Evolutionary conservation across 2,329 filamentous ascomycete genomes (phyloP), one percentile per base, ranked within the genome.

Genomic region (Neofusicoccum sp.): DNA sequence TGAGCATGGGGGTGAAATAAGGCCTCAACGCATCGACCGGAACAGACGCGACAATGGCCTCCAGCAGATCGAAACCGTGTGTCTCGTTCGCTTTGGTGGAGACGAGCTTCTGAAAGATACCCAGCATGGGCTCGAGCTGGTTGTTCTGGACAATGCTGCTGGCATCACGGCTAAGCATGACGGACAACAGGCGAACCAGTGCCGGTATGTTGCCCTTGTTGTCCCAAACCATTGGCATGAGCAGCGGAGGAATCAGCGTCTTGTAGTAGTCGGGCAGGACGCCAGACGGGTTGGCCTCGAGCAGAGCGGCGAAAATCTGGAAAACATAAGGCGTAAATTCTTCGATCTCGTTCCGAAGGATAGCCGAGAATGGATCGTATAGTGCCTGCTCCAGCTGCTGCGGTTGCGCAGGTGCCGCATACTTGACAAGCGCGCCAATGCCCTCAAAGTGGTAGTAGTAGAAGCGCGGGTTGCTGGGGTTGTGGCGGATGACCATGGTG

Each of bases 371-470:
- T 1, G 93, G 90, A 58, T 86, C 82, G 80, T 95, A 97, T 1
- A 99, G 82, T 61, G 87, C 86, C 63, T 87, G 83, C 71, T 97
- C 91, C 54, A 98, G 84, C 67, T 89, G 86, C 30, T 86, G 83
- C 8, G 90, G 86, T 65, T 90, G 85, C 3, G 82, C 81, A 63
- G 78, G 88, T 71, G 82, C 90, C 77, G 82, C 87, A 81, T 83
- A 91, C 72, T 88, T 86, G 60, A 98, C 90, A 49, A 99, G 82
- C 14, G 95, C 93, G 34, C 95, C 95, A 47, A 99, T 80, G 3
- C 91, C 90, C 78, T 99, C 95, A 65, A 99, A 99, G 73, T 96
- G 91, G 75, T 93, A 99, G 80, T 99, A 99, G 78, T 97, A 97
- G 79, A 99, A 99, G 11, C 91, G 86, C 2, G 95, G 95, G 76